phyloP scores from a whole-genome alignment of 2,329 filamentous ascomycete genomes.

The Neopestalotiopsis clavispora region DNA sequence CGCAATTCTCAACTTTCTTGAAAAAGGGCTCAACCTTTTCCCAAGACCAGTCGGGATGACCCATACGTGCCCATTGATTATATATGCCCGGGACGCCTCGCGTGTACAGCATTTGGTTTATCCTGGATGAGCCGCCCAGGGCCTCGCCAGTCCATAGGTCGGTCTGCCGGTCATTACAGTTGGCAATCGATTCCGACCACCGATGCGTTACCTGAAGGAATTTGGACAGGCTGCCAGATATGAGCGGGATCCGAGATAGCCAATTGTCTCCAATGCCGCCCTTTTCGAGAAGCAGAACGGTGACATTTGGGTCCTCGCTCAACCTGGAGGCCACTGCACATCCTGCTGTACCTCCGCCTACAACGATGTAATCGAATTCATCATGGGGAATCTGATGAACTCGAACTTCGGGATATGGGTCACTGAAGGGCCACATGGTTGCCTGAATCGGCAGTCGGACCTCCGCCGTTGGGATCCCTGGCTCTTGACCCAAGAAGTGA shows the following conservation, averaged over 20 bases:
- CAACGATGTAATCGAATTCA: constrained; percentile 23
- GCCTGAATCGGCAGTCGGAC: not conserved
- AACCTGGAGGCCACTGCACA: constrained; percentile 19
- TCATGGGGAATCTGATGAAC: constrained; percentile 13
- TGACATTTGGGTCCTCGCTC: constrained; percentile 19
- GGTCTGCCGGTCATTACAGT: constrained; percentile 7
- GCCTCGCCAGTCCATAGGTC: constrained; percentile 26
- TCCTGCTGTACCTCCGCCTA: constrained; percentile 21
- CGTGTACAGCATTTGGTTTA: constrained; percentile 36
- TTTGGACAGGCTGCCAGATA: constrained; percentile 17
- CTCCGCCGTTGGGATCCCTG: not conserved
- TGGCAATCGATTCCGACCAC: constrained; percentile 13
- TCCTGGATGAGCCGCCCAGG: constrained; percentile 31
- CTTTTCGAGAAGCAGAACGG: constrained; percentile 19
- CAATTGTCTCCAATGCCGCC: constrained; percentile 19
- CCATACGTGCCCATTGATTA: constrained; percentile 30
- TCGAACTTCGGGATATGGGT: constrained; percentile 16
- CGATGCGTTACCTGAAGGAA: constrained; percentile 14
- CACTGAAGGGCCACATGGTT: constrained; percentile 20
- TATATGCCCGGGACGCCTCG: constrained; percentile 30
- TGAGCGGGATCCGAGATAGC: constrained; percentile 20
- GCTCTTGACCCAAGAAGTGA: not conserved
- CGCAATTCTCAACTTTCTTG: constrained; percentile 18
- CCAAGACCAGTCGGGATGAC: constrained; percentile 21
- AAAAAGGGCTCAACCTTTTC: constrained; percentile 22